phyloP scores from a whole-genome alignment of 805 yeast genomes.

The Saccharomycopsis lassenensis region DNA sequence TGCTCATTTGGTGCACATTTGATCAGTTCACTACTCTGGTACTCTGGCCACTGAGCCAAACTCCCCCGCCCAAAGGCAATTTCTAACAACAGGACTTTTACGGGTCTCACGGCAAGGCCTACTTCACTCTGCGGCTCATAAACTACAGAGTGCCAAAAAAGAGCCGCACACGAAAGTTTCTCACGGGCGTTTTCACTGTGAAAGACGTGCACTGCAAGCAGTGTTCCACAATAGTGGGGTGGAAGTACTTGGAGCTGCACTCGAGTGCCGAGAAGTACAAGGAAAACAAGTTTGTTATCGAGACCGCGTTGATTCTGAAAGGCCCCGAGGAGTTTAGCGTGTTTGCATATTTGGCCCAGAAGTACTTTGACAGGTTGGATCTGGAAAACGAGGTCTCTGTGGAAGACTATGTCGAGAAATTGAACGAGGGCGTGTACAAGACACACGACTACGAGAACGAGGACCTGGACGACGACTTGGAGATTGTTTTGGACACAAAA shows the following conservation, averaged over 20 bases:
- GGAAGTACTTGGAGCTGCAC: constrained; percentile 48
- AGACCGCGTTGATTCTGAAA: constrained; percentile 3
- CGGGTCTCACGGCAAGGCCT: constrained; percentile 16
- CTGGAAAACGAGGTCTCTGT: neutral
- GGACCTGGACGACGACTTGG: neutral
- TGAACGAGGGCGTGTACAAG: neutral
- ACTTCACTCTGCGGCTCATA: constrained; percentile 6
- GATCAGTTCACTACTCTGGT: neutral
- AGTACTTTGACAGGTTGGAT: neutral
- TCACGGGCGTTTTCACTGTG: constrained; percentile 48
- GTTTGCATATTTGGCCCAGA: constrained; percentile 2
- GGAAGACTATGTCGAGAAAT: neutral
- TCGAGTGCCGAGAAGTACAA: constrained; percentile 40
- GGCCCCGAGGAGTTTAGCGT: constrained; percentile 1
- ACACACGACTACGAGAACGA: neutral
- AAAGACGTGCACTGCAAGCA: constrained; percentile 46
- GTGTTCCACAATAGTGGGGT: constrained; percentile 45
- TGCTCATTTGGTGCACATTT: neutral
- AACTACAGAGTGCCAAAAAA: constrained; percentile 14
- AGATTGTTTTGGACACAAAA: neutral
- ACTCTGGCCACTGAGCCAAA: neutral
- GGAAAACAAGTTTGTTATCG: constrained; percentile 36
- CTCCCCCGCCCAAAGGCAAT: neutral
- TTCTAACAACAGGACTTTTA: constrained; percentile 10
- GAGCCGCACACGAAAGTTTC: constrained; percentile 36